These are phyloP conservation scores for Periconia macrospinosa DNA, from an alignment of 2,329 filamentous ascomycete genomes.

Conservation along the genomic window DNA sequence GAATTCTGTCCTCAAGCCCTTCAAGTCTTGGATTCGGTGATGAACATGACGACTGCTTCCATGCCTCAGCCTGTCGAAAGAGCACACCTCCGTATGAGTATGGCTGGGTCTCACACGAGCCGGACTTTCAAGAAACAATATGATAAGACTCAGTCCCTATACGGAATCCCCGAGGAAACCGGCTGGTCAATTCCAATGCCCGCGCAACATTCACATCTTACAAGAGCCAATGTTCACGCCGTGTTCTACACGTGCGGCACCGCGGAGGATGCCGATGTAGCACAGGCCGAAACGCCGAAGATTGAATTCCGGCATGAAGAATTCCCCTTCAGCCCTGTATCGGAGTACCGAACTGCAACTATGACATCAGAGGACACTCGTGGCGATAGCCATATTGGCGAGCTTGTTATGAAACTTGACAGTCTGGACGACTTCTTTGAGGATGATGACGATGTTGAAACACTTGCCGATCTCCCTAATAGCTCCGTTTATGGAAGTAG, in stretches of 20 bases:
- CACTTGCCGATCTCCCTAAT: slow-evolving; percentile 34
- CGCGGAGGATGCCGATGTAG: slow-evolving; percentile 47
- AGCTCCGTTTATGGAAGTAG: slow-evolving; percentile 31
- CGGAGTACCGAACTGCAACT: slow-evolving; percentile 75
- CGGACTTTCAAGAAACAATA: slow-evolving; percentile 90
- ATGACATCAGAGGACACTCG: slow-evolving; percentile 88
- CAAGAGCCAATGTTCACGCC: slow-evolving; percentile 88
- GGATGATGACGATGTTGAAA: slow-evolving; percentile 45
- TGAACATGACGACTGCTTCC: slow-evolving; percentile 81
- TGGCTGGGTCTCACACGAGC: slow-evolving; percentile 81
- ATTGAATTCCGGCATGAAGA: slow-evolving; percentile 94
- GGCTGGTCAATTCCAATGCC: slow-evolving; percentile 96
- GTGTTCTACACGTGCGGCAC: slow-evolving; percentile 90
- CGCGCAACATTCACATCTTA: slow-evolving; percentile 83
- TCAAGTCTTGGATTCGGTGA: slow-evolving; percentile 89
- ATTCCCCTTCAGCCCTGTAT: slow-evolving; percentile 73
- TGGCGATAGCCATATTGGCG: slow-evolving; percentile 73
- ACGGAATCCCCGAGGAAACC: slow-evolving; percentile 92
- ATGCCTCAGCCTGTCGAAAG: slow-evolving; percentile 73
- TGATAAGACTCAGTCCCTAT: slow-evolving; percentile 88
- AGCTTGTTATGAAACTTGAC: slow-evolving; percentile 68
- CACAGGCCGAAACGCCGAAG: slow-evolving; percentile 74
- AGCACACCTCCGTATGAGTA: slow-evolving; percentile 95
- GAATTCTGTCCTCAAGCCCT: slow-evolving; percentile 92
- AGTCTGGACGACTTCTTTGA: slow-evolving; percentile 60